Evolutionary conservation across 352 stramenopile species (phyloP).

Genomic region (Pythium brassicae): DNA sequence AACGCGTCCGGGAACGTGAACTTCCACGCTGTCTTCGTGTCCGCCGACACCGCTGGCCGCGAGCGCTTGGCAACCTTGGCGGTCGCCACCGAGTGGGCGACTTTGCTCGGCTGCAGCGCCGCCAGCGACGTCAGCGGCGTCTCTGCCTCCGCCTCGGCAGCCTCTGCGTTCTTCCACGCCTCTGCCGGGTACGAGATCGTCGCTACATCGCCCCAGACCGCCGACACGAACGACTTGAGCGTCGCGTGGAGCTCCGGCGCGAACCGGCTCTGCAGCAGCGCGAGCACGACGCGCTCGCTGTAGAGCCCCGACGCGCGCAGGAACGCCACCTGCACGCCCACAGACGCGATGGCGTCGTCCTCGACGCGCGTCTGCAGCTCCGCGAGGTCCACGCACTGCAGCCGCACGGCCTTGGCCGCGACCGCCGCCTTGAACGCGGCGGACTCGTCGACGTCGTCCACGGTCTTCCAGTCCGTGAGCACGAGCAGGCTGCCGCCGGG

Average conservation of each 20-base stretch:
- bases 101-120: constrained; percentile 48
- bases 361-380: constrained; percentile 53
- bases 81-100: constrained; percentile 33
- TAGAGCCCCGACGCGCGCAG: constrained; percentile 53
- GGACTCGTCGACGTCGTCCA: constrained; percentile 56
- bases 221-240: constrained; percentile 48
- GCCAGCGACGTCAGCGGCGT: constrained; percentile 22
- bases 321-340: constrained; percentile 55
- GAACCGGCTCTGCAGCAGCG: constrained; percentile 46
- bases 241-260: constrained; percentile 30
- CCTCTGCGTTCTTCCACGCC: constrained; percentile 36
- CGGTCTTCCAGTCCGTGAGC: constrained; percentile 54
- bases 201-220: constrained; percentile 57
- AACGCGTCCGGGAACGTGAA: constrained; percentile 63
- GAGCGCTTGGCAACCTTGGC: constrained; percentile 32
- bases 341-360: constrained; percentile 39
- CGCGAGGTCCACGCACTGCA: constrained; percentile 49
- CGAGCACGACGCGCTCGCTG: constrained; percentile 53
- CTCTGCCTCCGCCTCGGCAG: constrained; percentile 7
- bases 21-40: constrained; percentile 64
- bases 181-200: constrained; percentile 39
- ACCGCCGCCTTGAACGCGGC: constrained; percentile 48
- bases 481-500: constrained; percentile 50
- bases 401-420: constrained; percentile 37
- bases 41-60: constrained; percentile 32